phyloP scores from a whole-genome alignment of 768 basidiomycete species.

The Boletus coccyginus region DNA sequence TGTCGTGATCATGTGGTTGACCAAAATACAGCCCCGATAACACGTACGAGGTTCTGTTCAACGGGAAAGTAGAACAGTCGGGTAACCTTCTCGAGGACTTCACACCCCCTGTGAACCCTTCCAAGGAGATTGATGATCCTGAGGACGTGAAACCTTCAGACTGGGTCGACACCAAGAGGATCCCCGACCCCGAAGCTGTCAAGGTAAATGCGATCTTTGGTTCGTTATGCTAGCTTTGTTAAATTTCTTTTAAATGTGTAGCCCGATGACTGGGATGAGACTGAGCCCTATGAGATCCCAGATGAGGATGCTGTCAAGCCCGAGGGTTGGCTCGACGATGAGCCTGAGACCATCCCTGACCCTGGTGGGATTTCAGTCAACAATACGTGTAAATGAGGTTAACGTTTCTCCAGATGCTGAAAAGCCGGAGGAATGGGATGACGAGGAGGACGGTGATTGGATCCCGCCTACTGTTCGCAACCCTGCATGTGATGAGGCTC shows the following conservation, averaged over 20 bases:
- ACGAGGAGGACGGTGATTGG: conserved; percentile 99
- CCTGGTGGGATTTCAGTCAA: conserved; percentile 54
- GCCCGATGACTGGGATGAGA: conserved; percentile 99
- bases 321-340: conserved; percentile 94
- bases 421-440: conserved; percentile 99
- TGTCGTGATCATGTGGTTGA: conserved; percentile 5
- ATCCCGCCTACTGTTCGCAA: conserved; percentile 86
- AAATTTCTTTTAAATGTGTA: conserved; percentile 22
- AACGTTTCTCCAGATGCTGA: conserved; percentile 53
- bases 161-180: conserved; percentile 91
- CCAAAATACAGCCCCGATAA: conserved; percentile 75
- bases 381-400: background rate
- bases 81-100: conserved; percentile 94
- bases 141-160: conserved; percentile 85
- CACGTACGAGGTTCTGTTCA: conserved; percentile 89
- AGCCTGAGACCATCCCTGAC: conserved; percentile 77
- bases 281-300: conserved; percentile 85
- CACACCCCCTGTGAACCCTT: conserved; percentile 87
- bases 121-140: conserved; percentile 90
- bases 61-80: conserved; percentile 75
- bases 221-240: background rate
- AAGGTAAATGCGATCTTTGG: conserved; percentile 49
- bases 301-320: conserved; percentile 90
- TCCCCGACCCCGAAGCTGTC: conserved; percentile 77
- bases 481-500: conserved; percentile 84